A percentile compares a stretch with the other conserved stretches of the same genome.
Conservation (phyloP, 2,329 filamentous ascomycete species). For the Tolypocladium sp. region DNA sequence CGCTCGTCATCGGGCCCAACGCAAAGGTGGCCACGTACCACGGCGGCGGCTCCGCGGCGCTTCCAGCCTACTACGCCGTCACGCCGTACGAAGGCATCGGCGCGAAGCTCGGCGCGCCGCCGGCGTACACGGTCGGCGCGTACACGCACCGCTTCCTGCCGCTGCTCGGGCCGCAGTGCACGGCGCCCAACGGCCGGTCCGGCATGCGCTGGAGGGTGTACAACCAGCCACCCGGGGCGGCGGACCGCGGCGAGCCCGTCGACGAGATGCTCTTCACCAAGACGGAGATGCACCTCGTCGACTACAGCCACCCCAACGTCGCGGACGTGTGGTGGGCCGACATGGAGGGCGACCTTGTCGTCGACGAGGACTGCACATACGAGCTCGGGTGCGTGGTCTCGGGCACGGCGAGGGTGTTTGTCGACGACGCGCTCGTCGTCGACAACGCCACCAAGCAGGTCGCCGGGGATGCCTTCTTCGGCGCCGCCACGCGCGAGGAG, state of each 20-base stretch:
- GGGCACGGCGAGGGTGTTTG: conserved; percentile 55
- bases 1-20: conserved; percentile 48
- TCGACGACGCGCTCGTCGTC: conserved; percentile 53
- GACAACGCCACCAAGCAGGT: conserved; percentile 57
- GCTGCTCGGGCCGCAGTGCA: conserved; percentile 43
- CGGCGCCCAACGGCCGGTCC: conserved; percentile 38
- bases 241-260: conserved; percentile 35
- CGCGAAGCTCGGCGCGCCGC: conserved; percentile 33
- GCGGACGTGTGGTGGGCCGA: conserved; percentile 50
- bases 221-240: conserved; percentile 43
- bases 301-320: conserved; percentile 44
- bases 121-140: conserved; percentile 48
- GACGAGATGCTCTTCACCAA: conserved; percentile 39
- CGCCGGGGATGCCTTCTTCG: conserved; percentile 56
- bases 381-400: conserved; percentile 59
- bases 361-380: conserved; percentile 51
- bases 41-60: conserved; percentile 56
- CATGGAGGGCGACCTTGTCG: conserved; percentile 50
- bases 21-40: conserved; percentile 48
- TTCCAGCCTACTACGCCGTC: conserved; percentile 55
- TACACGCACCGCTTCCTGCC: conserved; percentile 59
- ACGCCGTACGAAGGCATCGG: conserved; percentile 65
- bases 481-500: conserved; percentile 54
- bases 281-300: conserved; percentile 39
- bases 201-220: conserved; percentile 57